A percentile compares a stretch with the other conserved stretches of the same genome.
phyloP scores from a whole-genome alignment of 1,284 basidiomycete genomes.

The Mycena citricolor region DNA sequence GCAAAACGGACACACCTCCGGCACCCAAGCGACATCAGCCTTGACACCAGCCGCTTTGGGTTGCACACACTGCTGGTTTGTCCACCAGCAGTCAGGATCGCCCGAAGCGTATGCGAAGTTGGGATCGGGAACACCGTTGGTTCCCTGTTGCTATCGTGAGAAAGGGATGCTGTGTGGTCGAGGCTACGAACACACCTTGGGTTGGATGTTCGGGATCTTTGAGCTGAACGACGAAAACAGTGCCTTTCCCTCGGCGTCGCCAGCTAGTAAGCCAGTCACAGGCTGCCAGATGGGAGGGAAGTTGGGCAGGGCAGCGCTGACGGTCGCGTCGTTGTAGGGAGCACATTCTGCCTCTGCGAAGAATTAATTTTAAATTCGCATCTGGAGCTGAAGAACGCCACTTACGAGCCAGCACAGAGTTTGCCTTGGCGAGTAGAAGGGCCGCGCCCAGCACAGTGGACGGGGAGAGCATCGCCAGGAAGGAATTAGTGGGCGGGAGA shows the following conservation, averaged over 20 bases:
- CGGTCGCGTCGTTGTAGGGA: not conserved
- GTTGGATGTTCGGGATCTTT: not conserved
- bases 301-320: not conserved
- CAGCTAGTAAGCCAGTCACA: not conserved
- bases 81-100: constrained; percentile 2
- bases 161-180: not conserved
- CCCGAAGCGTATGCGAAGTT: not conserved
- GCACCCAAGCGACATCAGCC: not conserved
- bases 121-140: not conserved
- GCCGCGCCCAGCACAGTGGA: no score
- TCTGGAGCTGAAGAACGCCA: no score
- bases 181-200: not conserved
- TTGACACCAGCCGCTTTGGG: not conserved
- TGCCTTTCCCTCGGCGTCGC: not conserved
- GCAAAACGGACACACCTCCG: no score
- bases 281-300: not conserved
- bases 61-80: not conserved
- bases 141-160: not conserved
- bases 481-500: no score
- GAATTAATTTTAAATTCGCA: no score
- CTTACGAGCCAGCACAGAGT: no score
- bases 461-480: no score
- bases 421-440: no score
- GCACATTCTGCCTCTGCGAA: constrained; percentile 1
- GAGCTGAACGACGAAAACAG: not conserved